Evolutionary conservation across 345 rosid species (phyloP).

Genomic region (Euphorbia tirucalli): DNA sequence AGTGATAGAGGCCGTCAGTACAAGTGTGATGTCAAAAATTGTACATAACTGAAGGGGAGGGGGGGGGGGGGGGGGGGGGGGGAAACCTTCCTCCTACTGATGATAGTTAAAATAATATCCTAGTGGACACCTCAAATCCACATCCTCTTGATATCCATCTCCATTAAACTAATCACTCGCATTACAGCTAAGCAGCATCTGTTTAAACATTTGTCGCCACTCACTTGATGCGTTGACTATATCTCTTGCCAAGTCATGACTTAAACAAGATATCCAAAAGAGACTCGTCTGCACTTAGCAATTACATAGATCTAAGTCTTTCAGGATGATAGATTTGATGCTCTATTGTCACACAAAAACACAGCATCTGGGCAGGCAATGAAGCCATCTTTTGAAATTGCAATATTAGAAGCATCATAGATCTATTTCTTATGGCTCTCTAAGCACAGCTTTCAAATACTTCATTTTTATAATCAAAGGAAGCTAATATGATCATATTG

Average conservation of each 20-base stretch:
- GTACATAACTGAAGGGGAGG: too few relatives aligned
- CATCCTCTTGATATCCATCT: background rate
- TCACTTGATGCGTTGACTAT: background rate
- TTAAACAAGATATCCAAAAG: background rate
- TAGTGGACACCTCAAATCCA: background rate
- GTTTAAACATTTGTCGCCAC: background rate
- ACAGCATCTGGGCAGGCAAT: background rate
- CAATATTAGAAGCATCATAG: background rate
- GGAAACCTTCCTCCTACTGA: too few relatives aligned
- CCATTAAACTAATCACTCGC: background rate
- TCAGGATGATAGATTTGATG: background rate
- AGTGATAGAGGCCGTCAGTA: background rate
- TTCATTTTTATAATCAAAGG: background rate
- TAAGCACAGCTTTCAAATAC: background rate
- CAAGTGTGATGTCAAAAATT: too few relatives aligned
- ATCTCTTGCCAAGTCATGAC: background rate
- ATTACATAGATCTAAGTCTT: background rate
- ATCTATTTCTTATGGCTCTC: background rate
- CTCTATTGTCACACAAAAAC: background rate
- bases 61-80: too few relatives aligned
- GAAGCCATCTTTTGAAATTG: background rate
- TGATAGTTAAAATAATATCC: background rate
- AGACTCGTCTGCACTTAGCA: background rate
- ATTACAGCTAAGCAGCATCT: background rate
- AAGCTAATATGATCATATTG: conserved; percentile 8